Evolutionary conservation across 2,329 filamentous ascomycete species (phyloP).

Genomic region (Hypomyces rosellus): DNA sequence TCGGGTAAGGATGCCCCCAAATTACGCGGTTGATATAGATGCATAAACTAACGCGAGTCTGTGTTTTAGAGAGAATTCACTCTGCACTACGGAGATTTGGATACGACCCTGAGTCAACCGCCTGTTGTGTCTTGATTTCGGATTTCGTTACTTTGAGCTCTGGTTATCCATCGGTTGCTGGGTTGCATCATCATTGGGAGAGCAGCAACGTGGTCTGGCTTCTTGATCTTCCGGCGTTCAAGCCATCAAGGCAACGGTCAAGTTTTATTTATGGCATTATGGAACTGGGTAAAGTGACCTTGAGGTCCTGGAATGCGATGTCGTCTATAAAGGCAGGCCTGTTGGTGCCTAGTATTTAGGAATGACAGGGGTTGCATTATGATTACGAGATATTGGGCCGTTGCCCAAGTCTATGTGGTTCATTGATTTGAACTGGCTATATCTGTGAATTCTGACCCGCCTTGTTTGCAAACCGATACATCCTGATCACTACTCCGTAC

Average conservation of each 20-base stretch:
- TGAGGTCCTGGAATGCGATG: slow-evolving; percentile 24
- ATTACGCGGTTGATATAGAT: too few species aligned
- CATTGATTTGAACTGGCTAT: background rate
- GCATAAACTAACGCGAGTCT: too few species aligned
- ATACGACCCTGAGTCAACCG: slow-evolving; percentile 38
- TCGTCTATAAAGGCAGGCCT: slow-evolving; percentile 17
- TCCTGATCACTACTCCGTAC: background rate
- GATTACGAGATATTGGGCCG: background rate
- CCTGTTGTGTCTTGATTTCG: slow-evolving; percentile 22
- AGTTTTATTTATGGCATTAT: slow-evolving; percentile 23
- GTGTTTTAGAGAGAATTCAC: slow-evolving; percentile 49
- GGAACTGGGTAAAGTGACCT: slow-evolving; percentile 24
- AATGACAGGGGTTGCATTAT: slow-evolving; percentile 1
- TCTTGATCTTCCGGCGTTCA: slow-evolving; percentile 23
- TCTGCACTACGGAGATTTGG: slow-evolving; percentile 56
- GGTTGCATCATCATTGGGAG: slow-evolving; percentile 15
- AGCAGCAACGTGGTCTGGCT: slow-evolving; percentile 10
- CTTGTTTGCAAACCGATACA: background rate
- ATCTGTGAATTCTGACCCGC: background rate
- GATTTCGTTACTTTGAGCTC: background rate
- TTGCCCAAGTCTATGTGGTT: too few species aligned
- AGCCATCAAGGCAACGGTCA: slow-evolving; percentile 22
- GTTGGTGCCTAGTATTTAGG: slow-evolving; percentile 7
- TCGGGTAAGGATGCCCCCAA: slow-evolving; percentile 40
- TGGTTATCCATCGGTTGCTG: slow-evolving; percentile 8